A percentile compares a stretch with the other conserved stretches of the same genome.
These are phyloP conservation scores for Pythium dissimile DNA, from an alignment of 352 stramenopile species.

Conservation along the genomic window DNA sequence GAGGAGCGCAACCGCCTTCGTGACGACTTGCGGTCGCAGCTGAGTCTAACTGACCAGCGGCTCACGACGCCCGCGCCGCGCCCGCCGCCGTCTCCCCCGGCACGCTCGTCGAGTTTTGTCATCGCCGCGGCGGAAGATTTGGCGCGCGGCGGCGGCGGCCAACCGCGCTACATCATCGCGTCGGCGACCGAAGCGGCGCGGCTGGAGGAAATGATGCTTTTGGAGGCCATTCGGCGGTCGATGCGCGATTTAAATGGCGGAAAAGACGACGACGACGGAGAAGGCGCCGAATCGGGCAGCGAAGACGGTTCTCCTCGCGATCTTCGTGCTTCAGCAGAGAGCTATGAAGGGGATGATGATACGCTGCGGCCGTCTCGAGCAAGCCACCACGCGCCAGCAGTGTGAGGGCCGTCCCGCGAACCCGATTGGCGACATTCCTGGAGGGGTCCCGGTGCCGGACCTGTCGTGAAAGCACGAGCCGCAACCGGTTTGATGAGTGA, in stretches of 20 bases:
- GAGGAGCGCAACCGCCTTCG: slow-evolving; percentile 70
- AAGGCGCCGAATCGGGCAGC: not conserved
- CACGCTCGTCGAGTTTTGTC: slow-evolving; percentile 13
- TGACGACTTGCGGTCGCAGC: slow-evolving; percentile 67
- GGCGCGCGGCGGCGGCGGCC: slow-evolving; percentile 8
- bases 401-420: slow-evolving; percentile 21
- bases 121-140: slow-evolving; percentile 22
- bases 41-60: slow-evolving; percentile 52
- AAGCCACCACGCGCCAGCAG: not conserved
- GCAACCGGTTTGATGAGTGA: slow-evolving; percentile 22
- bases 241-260: slow-evolving; percentile 56
- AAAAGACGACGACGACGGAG: slow-evolving; percentile 28
- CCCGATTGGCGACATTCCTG: slow-evolving; percentile 11
- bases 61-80: slow-evolving; percentile 35
- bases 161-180: slow-evolving; percentile 26
- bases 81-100: slow-evolving; percentile 6
- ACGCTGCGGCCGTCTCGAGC: slow-evolving; percentile 3
- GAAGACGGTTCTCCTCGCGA: not conserved
- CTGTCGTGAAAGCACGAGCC: slow-evolving; percentile 15
- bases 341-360: slow-evolving; percentile 12
- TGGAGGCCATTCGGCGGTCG: slow-evolving; percentile 79
- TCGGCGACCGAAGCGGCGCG: slow-evolving; percentile 50
- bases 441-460: not conserved
- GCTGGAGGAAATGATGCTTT: slow-evolving; percentile 78
- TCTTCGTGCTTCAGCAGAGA: not conserved